These are phyloP conservation scores for Saraca asoca DNA, from an alignment of 331 rosid species.

Conservation along the genomic window DNA sequence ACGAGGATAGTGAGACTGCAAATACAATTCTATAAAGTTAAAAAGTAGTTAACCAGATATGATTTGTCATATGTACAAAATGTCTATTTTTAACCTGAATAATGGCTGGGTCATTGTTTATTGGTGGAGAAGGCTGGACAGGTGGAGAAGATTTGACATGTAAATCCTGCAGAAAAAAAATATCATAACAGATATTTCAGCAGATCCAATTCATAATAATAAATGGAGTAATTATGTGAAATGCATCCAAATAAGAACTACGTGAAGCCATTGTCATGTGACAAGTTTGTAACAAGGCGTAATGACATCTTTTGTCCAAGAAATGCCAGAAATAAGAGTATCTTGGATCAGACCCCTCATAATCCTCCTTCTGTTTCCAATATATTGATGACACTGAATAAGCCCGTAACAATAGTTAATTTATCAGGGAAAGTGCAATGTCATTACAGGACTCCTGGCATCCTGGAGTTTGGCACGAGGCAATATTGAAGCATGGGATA, in stretches of 20 bases:
- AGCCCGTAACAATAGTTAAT: too few species aligned
- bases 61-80: constrained; percentile 12
- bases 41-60: constrained; percentile 3
- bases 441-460: too few species aligned
- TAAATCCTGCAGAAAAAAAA: constrained; percentile 56
- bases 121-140: constrained; percentile 47
- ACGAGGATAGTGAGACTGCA: constrained; percentile 69
- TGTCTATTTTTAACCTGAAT: constrained; percentile 49
- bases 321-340: too few species aligned
- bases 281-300: background rate
- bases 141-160: constrained; percentile 76
- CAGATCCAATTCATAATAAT: constrained; percentile 1
- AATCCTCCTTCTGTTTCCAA: constrained; percentile 9
- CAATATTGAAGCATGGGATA: too few species aligned
- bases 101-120: constrained; percentile 75
- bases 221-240: background rate
- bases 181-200: constrained; percentile 29
- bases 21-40: constrained; percentile 22
- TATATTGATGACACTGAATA: constrained; percentile 21
- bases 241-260: constrained; percentile 14
- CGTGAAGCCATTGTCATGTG: background rate
- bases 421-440: too few species aligned
- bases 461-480: too few species aligned
- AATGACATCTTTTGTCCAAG: background rate
- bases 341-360: background rate